Evolutionary conservation across 257 asterid genomes (phyloP), one percentile per base, ranked within the genome.

Genomic region (Lycium ferocissimum): DNA sequence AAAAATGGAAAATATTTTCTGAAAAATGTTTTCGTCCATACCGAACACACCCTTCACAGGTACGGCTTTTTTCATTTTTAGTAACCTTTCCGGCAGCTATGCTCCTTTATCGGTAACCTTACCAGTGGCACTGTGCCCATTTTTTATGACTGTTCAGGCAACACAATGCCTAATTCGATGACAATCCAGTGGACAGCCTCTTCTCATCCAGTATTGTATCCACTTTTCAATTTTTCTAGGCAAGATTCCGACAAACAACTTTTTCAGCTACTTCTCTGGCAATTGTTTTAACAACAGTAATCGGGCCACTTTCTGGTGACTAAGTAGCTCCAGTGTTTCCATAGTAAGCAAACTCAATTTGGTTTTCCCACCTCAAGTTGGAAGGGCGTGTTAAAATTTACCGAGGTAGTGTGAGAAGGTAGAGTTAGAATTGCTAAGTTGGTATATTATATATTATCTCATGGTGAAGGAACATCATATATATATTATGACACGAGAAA

Each of bases 311-410:
- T 78, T 26, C 82, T 78, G 65, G 58, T 7, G 82, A 26, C 65
- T 22, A 51, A 18, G 17, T 76, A 59, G 62, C 62, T 78, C 15
- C 20, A 11, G 38, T 26, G 47, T 78, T 78, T 26, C 82, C 65
- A 26, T 26, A 2, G 49, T 53, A 26, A 26, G 65, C 82, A 33
- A 78, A 78, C 47, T 53, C 65, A 26, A 76, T 62, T 51, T 51
- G 63, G 62, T 76, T 76, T 22, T 5, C 45, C 81, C 47, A 76
- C 45, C 47, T 51, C 45, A 49, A 78, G 49, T 15, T 78, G 53
- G 82, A 78, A 33, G 82, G 65, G 49, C 26, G 9, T 53, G 82
- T 26, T 78, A 33, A 15, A 51, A 78, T 78, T 76, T 78, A n/a
- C 82, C 14, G 65, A 26, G 63, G 62, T 49, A 49, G 45, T 49